Conservation (phyloP, 495 filamentous ascomycete species). For the Niebla homalea region DNA sequence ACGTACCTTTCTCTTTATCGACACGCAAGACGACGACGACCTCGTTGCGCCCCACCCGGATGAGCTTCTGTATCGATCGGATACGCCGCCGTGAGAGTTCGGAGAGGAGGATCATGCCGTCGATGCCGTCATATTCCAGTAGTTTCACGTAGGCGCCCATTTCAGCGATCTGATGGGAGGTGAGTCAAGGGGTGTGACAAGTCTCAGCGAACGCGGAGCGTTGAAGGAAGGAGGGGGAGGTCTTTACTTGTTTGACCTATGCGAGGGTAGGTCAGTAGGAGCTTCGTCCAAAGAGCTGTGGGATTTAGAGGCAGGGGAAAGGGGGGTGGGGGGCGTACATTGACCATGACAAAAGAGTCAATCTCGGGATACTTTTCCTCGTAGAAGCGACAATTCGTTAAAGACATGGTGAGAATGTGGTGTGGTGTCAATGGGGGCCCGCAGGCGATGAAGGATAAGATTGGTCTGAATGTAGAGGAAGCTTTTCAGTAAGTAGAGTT, state of each 20-base stretch:
- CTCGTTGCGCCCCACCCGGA: constrained; percentile 93
- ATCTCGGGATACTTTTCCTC: constrained; percentile 98
- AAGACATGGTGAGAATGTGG: constrained; percentile 54
- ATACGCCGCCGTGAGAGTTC: constrained; percentile 95
- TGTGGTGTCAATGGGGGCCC: neutral
- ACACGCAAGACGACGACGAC: constrained; percentile 96
- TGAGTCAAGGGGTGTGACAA: constrained; percentile 17
- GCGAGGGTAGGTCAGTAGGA: neutral
- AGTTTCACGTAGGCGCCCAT: constrained; percentile 99
- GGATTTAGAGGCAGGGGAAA: neutral
- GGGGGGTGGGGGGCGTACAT: constrained; percentile 28
- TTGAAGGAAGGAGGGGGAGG: neutral
- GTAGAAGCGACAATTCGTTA: constrained; percentile 98
- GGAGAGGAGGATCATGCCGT: constrained; percentile 97
- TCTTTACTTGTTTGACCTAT: constrained; percentile 64
- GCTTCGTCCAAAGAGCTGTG: too few species aligned
- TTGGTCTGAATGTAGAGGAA: too few species aligned
- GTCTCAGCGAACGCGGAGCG: too few species aligned
- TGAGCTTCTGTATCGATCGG: constrained; percentile 95
- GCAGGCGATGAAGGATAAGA: too few species aligned
- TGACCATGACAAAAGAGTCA: constrained; percentile 99
- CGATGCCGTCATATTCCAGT: constrained; percentile 98
- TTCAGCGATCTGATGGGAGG: constrained; percentile 67
- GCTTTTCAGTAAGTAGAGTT: too few species aligned
- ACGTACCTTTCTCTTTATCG: constrained; percentile 89